These are phyloP conservation scores for Trichoderma hamatum DNA, from an alignment of 2,329 filamentous ascomycete genomes.

Conservation along the genomic window DNA sequence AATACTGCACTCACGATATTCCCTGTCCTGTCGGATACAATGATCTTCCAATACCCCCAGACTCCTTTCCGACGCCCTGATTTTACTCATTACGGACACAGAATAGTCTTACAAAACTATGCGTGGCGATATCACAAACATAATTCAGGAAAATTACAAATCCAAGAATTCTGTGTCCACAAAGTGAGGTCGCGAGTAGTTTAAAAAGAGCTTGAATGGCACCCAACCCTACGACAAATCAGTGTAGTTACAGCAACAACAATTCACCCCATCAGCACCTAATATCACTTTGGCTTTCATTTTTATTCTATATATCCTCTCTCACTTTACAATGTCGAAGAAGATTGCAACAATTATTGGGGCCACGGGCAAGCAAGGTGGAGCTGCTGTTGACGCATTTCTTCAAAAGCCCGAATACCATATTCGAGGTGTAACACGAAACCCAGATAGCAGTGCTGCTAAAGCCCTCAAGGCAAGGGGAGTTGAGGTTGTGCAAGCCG, in stretches of 20 bases:
- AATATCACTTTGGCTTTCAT: background rate
- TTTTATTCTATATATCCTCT: background rate
- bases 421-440: slow-evolving; percentile 35
- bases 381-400: slow-evolving; percentile 29
- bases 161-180: background rate
- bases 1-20: background rate
- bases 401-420: slow-evolving; percentile 30
- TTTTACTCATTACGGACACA: background rate
- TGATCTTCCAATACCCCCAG: background rate
- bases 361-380: slow-evolving; percentile 29
- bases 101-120: background rate
- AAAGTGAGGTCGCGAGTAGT: background rate
- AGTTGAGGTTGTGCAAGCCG: slow-evolving; percentile 31
- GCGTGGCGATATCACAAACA: background rate
- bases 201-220: background rate
- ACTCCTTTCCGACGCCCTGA: background rate
- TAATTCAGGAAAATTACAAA: background rate
- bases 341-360: slow-evolving; percentile 14
- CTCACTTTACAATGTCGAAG: background rate
- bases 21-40: background rate
- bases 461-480: slow-evolving; percentile 24
- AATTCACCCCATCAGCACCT: background rate
- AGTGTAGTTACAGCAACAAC: background rate
- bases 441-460: slow-evolving; percentile 17
- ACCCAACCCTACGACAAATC: background rate